Evolutionary conservation across 805 yeast genomes (phyloP).

Genomic region (Cephaloascus albidus): DNA sequence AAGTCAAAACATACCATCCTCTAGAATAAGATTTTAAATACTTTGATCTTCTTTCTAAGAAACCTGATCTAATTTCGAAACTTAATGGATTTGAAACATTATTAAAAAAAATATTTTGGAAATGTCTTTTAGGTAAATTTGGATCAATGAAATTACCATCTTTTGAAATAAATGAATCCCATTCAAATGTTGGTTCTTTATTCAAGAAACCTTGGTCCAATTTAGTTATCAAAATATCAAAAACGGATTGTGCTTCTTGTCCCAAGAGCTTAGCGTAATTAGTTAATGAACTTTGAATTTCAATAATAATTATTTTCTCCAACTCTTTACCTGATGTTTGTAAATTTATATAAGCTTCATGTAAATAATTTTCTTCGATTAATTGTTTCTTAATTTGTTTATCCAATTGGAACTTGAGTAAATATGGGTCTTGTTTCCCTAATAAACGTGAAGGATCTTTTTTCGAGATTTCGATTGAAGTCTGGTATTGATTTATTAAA

Average conservation of each 20-base stretch:
- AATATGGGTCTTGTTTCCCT: conserved; percentile 71
- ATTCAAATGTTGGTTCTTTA: conserved; percentile 75
- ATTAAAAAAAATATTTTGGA: conserved; percentile 54
- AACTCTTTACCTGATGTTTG: conserved; percentile 84
- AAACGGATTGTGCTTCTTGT: conserved; percentile 64
- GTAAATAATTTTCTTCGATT: conserved; percentile 75
- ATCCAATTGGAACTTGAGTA: conserved; percentile 65
- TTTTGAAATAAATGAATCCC: conserved; percentile 74
- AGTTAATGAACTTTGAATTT: conserved; percentile 74
- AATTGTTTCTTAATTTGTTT: conserved; percentile 70
- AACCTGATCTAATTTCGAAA: conserved; percentile 63
- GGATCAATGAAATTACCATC: conserved; percentile 67
- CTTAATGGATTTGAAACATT: conserved; percentile 65
- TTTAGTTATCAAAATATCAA: conserved; percentile 56
- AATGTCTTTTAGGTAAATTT: conserved; percentile 49
- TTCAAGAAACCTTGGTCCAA: conserved; percentile 62
- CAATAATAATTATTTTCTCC: conserved; percentile 80
- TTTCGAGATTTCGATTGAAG: conserved; percentile 58
- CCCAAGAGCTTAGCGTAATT: conserved; percentile 64
- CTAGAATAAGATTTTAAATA: conserved; percentile 83
- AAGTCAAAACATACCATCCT: conserved; percentile 88
- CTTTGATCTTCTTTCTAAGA: conserved; percentile 83
- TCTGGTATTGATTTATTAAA: conserved; percentile 42
- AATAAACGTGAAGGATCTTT: conserved; percentile 31
- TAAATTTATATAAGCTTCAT: conserved; percentile 81